Evolutionary conservation across 1,284 basidiomycete genomes (phyloP).

Genomic region (Erythrobasidium hasegawianum): DNA sequence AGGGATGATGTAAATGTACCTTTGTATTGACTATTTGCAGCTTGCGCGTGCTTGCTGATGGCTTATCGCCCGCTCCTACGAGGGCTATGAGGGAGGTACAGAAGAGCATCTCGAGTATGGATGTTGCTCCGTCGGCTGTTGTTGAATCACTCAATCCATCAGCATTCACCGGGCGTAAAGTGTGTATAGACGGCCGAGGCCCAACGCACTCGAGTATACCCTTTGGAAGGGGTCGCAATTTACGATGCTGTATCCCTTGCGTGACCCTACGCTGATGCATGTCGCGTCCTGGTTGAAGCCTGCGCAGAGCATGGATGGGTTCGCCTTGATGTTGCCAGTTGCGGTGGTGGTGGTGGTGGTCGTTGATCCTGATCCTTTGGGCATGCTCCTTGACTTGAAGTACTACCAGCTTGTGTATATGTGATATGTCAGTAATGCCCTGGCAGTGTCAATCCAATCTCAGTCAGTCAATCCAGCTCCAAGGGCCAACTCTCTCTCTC

Average conservation of each 20-base stretch:
- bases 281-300: conserved; percentile 46
- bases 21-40: conserved; percentile 98
- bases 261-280: conserved; percentile 90
- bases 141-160: background rate
- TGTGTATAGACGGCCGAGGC: too few species aligned
- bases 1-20: conserved; percentile 53
- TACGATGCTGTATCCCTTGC: conserved; percentile 92
- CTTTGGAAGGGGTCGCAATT: conserved; percentile 97
- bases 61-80: too few species aligned
- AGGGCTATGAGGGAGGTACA: conserved; percentile 95
- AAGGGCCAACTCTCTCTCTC: too few species aligned
- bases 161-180: too few species aligned
- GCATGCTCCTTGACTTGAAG: too few species aligned
- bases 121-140: conserved; percentile 83
- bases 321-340: conserved; percentile 27
- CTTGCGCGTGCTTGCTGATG: conserved; percentile 67
- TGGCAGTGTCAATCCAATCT: too few species aligned
- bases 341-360: conserved; percentile 20
- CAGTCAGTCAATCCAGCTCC: too few species aligned
- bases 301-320: conserved; percentile 44
- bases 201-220: conserved; percentile 91
- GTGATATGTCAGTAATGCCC: too few species aligned
- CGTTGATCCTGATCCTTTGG: too few species aligned
- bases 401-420: too few species aligned
- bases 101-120: conserved; percentile 98